Evolutionary conservation across 2,329 filamentous ascomycete species (phyloP), one percentile per base, ranked within the genome.

Genomic region (Rhinocladiella mackenziei): DNA sequence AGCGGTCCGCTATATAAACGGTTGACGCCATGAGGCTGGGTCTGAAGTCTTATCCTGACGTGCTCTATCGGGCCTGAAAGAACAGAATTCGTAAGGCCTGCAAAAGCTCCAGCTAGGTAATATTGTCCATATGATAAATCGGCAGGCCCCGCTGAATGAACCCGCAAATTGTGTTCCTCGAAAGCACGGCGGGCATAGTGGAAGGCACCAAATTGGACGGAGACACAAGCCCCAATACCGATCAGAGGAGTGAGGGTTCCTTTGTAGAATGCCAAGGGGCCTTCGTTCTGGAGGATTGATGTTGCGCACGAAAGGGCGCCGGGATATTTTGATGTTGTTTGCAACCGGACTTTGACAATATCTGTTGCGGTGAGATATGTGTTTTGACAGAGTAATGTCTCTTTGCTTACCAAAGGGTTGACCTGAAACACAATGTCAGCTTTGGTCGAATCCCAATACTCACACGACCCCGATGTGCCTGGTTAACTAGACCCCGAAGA

Each of bases 191-290:
- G 86, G 6, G 91, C 89, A 62, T 85, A 83, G 74, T 96, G 89
- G 76, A 97, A 98, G 59, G 86, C 92, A 53, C 89, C 92, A 66
- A 98, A 98, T 73, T 98, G 92, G 59, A 98, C 84, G n/a, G 89
- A 96, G 33, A 81, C 89, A 65, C 92, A 98, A 57, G 92, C 92
- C 57, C 92, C 92, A 62, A 98, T 97, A 56, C 92, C 92, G 45
- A 98, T 79, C 43, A 98, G 76, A 0, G 92, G 92, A 4, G 92
- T 97, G 44, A 98, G 75, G 0, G 92, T 97, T 60, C 92, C 92
- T 70, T 98, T 98, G 80, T 98, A 98, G 74, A 98, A 98, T 45
- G 92, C 92, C 9, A 86, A 70, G 2, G 89, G 76, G 1, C 92
- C 92, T 67, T 98, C 92, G 60, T 87, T 83, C 60, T 80, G 81